Conservation (phyloP, 805 yeast genomes). For the Clavispora asparagi region DNA sequence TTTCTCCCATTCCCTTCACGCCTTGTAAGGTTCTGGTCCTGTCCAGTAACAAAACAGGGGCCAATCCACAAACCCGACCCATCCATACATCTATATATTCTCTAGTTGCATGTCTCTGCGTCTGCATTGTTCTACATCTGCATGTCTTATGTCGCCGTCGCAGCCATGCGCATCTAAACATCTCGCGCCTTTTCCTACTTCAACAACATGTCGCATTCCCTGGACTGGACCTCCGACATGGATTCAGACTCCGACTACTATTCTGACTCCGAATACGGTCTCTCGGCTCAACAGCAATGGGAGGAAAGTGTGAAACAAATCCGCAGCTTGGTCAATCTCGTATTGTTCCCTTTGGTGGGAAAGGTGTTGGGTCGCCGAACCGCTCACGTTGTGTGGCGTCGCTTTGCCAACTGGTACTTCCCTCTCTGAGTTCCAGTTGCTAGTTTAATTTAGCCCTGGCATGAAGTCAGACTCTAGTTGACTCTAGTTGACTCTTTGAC, state of each 20-base stretch:
- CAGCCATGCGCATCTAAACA: not conserved
- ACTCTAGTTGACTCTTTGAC: too few relatives aligned
- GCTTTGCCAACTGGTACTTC: constrained; percentile 33
- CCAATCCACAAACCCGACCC: too few relatives aligned
- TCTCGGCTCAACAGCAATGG: constrained; percentile 67
- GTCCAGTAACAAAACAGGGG: too few relatives aligned
- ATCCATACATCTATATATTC: too few relatives aligned
- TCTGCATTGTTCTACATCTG: not conserved
- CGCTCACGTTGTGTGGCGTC: constrained; percentile 31
- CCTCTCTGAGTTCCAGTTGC: not conserved
- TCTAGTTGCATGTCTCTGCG: too few relatives aligned
- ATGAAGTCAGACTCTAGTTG: too few relatives aligned
- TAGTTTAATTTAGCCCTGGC: not conserved
- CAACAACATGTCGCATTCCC: not conserved
- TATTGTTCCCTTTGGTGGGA: constrained; percentile 62
- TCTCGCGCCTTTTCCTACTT: not conserved
- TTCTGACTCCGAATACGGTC: constrained; percentile 16
- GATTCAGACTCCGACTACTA: constrained; percentile 1
- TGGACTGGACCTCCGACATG: constrained; percentile 1
- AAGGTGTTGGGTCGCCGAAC: constrained; percentile 58
- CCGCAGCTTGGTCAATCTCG: constrained; percentile 50
- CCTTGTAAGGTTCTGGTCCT: too few relatives aligned
- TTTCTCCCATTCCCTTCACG: too few relatives aligned
- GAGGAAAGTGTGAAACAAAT: constrained; percentile 62
- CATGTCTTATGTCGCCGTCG: not conserved